phyloP scores from a whole-genome alignment of 805 yeast genomes.

The Monosporozyma aquatica region DNA sequence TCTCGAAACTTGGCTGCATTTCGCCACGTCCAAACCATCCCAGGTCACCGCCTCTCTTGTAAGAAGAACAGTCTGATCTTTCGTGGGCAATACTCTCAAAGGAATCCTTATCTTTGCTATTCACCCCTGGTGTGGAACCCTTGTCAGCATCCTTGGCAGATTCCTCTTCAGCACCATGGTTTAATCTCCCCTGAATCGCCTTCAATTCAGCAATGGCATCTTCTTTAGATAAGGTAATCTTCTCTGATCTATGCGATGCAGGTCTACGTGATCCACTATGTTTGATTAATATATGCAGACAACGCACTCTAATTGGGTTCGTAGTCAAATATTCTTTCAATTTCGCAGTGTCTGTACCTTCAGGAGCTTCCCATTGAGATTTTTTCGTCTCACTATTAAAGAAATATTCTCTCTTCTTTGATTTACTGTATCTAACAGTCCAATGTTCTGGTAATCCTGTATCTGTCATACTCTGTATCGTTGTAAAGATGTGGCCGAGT shows the following conservation, averaged over 20 bases:
- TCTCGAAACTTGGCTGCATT: constrained; percentile 93
- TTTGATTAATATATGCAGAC: constrained; percentile 74
- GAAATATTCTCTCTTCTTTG: constrained; percentile 79
- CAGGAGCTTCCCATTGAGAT: constrained; percentile 89
- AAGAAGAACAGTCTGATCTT: constrained; percentile 85
- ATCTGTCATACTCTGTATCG: constrained; percentile 3
- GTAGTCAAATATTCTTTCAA: constrained; percentile 48
- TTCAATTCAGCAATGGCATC: constrained; percentile 65
- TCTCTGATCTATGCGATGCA: constrained; percentile 76
- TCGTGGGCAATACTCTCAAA: constrained; percentile 67
- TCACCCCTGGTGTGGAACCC: background rate
- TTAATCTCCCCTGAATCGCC: constrained; percentile 48
- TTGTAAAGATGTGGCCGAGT: no score
- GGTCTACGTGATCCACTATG: constrained; percentile 83
- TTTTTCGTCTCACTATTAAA: constrained; percentile 59
- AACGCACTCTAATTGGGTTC: constrained; percentile 63
- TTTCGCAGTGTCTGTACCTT: constrained; percentile 57
- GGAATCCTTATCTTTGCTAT: constrained; percentile 6
- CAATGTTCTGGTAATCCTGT: constrained; percentile 85
- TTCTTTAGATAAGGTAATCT: constrained; percentile 70
- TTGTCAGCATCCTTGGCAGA: constrained; percentile 4
- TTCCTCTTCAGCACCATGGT: constrained; percentile 39
- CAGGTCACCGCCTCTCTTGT: constrained; percentile 81
- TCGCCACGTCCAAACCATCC: constrained; percentile 83
- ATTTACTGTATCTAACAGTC: constrained; percentile 69